These are phyloP conservation scores for Stylonectria norvegica DNA, from an alignment of 2,329 filamentous ascomycete species.

Conservation along the genomic window DNA sequence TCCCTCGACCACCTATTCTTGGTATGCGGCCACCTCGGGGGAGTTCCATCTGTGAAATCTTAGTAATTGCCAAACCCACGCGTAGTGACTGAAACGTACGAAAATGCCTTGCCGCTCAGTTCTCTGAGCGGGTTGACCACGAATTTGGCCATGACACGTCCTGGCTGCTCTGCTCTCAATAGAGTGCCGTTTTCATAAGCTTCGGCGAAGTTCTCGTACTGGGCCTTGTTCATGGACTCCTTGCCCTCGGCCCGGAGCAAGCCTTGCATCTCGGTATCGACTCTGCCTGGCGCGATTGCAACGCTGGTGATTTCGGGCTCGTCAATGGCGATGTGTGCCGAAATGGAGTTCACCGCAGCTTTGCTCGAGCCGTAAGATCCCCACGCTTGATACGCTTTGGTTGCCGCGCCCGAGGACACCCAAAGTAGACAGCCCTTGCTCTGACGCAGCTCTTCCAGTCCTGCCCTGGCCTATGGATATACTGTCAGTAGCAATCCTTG, in stretches of 20 bases:
- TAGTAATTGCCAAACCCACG: slow-evolving; percentile 10
- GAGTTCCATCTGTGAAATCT: slow-evolving; percentile 36
- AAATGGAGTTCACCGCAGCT: slow-evolving; percentile 78
- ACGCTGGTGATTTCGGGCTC: slow-evolving; percentile 73
- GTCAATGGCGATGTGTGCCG: slow-evolving; percentile 68
- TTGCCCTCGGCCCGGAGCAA: slow-evolving; percentile 64
- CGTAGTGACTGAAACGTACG: slow-evolving; percentile 42
- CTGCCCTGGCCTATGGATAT: slow-evolving; percentile 63
- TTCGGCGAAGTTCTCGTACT: slow-evolving; percentile 65
- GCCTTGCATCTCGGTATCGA: slow-evolving; percentile 90
- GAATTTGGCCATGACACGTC: slow-evolving; percentile 79
- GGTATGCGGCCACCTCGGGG: slow-evolving; percentile 52
- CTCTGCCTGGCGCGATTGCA: slow-evolving; percentile 72
- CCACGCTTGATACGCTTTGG: slow-evolving; percentile 66
- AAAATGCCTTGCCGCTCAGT: slow-evolving; percentile 74
- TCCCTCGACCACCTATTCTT: slow-evolving; percentile 29
- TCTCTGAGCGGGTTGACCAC: slow-evolving; percentile 61
- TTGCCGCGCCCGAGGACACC: slow-evolving; percentile 74
- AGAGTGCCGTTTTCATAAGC: slow-evolving; percentile 69
- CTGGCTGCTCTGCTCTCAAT: slow-evolving; percentile 78
- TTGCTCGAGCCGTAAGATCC: slow-evolving; percentile 80
- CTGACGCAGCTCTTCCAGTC: slow-evolving; percentile 65
- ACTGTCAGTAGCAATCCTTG: slow-evolving; percentile 8
- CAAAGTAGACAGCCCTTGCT: slow-evolving; percentile 71
- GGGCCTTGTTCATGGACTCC: slow-evolving; percentile 47